phyloP scores from a whole-genome alignment of 164 flowering plant genomes.

The Kingdonia uniflora region DNA sequence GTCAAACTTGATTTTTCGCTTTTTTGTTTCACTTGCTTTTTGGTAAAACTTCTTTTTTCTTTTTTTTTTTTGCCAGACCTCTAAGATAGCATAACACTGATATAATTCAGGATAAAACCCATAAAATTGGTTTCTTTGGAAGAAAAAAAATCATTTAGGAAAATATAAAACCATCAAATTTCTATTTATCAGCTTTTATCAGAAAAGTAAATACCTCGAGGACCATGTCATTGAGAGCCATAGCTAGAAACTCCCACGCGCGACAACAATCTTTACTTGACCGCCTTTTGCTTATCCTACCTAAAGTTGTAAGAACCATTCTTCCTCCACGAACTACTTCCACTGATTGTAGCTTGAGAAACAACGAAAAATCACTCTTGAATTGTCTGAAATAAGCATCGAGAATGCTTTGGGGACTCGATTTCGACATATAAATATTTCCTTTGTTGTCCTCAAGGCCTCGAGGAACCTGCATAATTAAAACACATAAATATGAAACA shows the following conservation, averaged over 20 bases:
- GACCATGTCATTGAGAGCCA: slow-evolving; percentile 40
- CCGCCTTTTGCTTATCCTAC: slow-evolving; percentile 30
- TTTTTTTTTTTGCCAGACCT: no score
- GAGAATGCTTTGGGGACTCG: slow-evolving; percentile 28
- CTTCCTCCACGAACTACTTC: slow-evolving; percentile 40
- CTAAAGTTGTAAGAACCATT: slow-evolving; percentile 42
- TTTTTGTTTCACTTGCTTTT: no score
- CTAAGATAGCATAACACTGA: no score
- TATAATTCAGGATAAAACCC: no score
- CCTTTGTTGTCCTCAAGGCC: slow-evolving; percentile 36
- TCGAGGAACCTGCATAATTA: slow-evolving; percentile 34
- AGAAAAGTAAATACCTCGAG: slow-evolving; percentile 24
- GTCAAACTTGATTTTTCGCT: no score
- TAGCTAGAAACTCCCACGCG: slow-evolving; percentile 31
- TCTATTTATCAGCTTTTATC: neutral
- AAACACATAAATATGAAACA: neutral
- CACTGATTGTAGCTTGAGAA: slow-evolving; percentile 32
- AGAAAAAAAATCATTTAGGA: no score
- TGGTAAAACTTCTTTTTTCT: no score
- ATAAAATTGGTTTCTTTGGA: no score
- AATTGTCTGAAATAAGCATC: no score
- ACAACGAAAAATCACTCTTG: no score
- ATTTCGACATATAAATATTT: slow-evolving; percentile 29
- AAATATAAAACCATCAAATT: no score
- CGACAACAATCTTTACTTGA: slow-evolving; percentile 22